Evolutionary conservation across 2,329 filamentous ascomycete genomes (phyloP), one percentile per base, ranked within the genome.

Genomic region (Calycina herbarum): DNA sequence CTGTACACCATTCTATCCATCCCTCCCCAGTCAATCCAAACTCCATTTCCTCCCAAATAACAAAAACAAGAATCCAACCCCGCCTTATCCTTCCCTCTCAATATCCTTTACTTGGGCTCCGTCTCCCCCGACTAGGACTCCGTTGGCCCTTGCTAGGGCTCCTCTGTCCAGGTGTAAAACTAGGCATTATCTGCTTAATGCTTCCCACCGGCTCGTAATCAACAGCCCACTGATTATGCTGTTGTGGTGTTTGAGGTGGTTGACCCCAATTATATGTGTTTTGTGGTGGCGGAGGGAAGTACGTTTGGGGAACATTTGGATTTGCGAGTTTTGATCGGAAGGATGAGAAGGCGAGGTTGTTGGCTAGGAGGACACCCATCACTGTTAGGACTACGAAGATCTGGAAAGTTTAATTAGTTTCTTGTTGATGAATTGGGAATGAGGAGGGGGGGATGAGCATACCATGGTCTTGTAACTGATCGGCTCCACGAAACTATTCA

Each of bases 401-500:
- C 83, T 86, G 57, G 1, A 29, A 29, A 29, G 27, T 29, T 29
- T 29, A 29, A 29, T 59, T 29, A 48, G 58, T 33, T 73, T 70
- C 64, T 63, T 58, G n/a, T 33, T 35, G n/a, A 3, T 40, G 60
- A 42, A 45, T n/a, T 29, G 38, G n/a, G 17, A 5, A 5, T 17
- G 10, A 40, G 29, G 8, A 51, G 29, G 31, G 40, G 33, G 35
- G 13, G 8, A 13, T 11, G 35, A 38, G 77, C 80, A 68, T 82
- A 88, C 86, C 82, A 91, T 89, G 11, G 88, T 86, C 78, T 97
- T 97, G 78, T 92, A 90, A 69, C 90, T 93, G 77, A 98, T 94
- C 5, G 92, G 89, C 72, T 96, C 93, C 4, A 96, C 89, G 77
- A 98, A 97, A 73, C 90, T 90, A 76, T 98, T 97, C 78, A 98